Conservation (phyloP, 306 rosid genomes). For the Prunus campanulata region DNA sequence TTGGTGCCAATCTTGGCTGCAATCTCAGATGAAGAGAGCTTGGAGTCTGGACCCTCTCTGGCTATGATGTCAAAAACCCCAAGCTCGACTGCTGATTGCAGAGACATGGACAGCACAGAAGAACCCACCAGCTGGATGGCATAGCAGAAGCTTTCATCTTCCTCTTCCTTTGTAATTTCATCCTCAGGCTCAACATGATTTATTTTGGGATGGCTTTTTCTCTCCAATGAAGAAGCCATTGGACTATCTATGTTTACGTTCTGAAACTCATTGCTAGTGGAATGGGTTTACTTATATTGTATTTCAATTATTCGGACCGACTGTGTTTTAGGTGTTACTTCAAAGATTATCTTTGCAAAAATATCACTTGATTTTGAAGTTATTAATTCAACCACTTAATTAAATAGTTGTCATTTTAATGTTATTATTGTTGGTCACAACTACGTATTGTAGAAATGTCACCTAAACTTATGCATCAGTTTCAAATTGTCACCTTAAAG, state of each 20-base stretch:
- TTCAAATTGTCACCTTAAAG: too few relatives aligned
- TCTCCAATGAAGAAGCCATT: not conserved
- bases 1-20: constrained; percentile 21
- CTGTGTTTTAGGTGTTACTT: rapidly evolving
- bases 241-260: not conserved
- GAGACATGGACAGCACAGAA: constrained; percentile 28
- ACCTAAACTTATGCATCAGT: too few relatives aligned
- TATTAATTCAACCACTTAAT: too few relatives aligned
- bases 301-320: too few relatives aligned
- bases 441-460: too few relatives aligned
- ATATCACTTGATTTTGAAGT: too few relatives aligned
- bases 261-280: not conserved
- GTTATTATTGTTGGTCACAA: too few relatives aligned
- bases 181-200: too few relatives aligned
- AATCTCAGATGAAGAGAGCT: constrained; percentile 36
- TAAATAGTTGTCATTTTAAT: too few relatives aligned
- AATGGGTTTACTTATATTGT: not conserved
- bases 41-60: constrained; percentile 28
- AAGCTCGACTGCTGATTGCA: constrained; percentile 39
- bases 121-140: constrained; percentile 35
- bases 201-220: too few relatives aligned
- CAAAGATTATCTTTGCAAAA: too few relatives aligned
- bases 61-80: constrained; percentile 53
- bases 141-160: constrained; percentile 34
- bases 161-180: not conserved